Base-by-base conservation (phyloP, 768 basidiomycete genomes). In the Leccinum sublutescens region DNA sequence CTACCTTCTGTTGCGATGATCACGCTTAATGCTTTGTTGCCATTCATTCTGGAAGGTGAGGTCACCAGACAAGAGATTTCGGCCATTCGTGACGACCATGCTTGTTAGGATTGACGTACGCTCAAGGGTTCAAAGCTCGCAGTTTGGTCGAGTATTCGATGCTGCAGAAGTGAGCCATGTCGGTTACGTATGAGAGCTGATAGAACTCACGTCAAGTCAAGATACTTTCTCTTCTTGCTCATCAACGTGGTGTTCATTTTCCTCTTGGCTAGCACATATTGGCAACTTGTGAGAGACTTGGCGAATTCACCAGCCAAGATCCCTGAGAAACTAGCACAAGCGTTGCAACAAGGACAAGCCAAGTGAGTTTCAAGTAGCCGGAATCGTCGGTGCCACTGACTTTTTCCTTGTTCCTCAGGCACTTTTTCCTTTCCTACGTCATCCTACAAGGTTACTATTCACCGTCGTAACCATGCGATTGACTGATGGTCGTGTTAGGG, bases 161-260 rank as follows among this genome's bases (percentile, higher is more conserved):
- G 49, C 74, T 99, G 71, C 91, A 88, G 66, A 98, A 98, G 94
- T 97, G 60, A 57, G 85, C 19, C 4, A 45, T 75, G 51, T 8
- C 9, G 19, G 21, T 23, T 23, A 57, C 43, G 1, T 40, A 3
- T 36, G 9, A 15, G 52, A 31, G 14, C 33, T 21, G 14, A 15
- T 47, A 14, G 53, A 57, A n/a, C 63, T 68, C 31, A 65, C 57
- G 25, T 55, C 49, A 23, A 33, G 21, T 48, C 21, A 68, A 97
- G 94, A 82, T 98, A 97, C 71, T 94, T 95, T 68, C 79, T 97
- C 33, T 96, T 97, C 78, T 81, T 98, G 2, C 82, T 97, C 52
- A 77, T 93, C 76, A 93, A 95, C 67, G 93, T 96, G 43, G 88
- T 98, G 43, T 95, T 95, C 74, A 94, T 96, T 61, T 98, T 96